phyloP scores from a whole-genome alignment of 345 rosid species.

The Physaria fendleri region DNA sequence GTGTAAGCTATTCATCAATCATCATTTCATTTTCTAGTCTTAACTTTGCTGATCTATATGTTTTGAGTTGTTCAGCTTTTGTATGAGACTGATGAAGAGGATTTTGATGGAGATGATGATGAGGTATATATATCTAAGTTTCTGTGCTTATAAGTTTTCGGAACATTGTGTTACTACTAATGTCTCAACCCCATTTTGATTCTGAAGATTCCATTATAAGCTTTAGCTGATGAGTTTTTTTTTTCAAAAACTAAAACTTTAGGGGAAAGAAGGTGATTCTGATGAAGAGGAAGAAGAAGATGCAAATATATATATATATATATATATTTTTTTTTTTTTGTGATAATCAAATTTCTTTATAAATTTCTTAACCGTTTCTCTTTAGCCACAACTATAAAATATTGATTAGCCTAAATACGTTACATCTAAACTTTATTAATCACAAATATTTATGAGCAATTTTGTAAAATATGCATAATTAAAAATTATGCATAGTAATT shows the following conservation, averaged over 20 bases:
- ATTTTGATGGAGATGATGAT: constrained; percentile 43
- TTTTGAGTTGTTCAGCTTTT: constrained; percentile 1
- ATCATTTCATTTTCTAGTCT: background rate
- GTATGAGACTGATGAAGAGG: constrained; percentile 72
- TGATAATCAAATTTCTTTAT: too few species aligned
- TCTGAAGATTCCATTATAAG: background rate
- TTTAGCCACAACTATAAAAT: too few species aligned
- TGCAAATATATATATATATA: too few species aligned
- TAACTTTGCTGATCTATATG: too few species aligned
- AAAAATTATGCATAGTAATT: too few species aligned
- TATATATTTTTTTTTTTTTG: too few species aligned
- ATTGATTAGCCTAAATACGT: too few species aligned
- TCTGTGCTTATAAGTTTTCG: background rate
- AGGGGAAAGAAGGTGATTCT: constrained; percentile 54
- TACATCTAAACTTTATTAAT: too few species aligned
- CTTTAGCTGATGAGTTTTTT: constrained; percentile 4
- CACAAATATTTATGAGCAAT: too few species aligned
- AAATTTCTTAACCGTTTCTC: too few species aligned
- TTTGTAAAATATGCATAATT: too few species aligned
- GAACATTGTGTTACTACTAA: background rate
- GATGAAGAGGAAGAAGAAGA: constrained; percentile 52
- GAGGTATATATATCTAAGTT: constrained; percentile 34
- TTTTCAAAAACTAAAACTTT: background rate
- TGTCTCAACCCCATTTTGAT: background rate
- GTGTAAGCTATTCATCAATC: too few species aligned